A percentile compares a stretch with the other conserved stretches of the same genome.
phyloP scores from a whole-genome alignment of 441 rosid genomes.

The Erysimum cheiri region DNA sequence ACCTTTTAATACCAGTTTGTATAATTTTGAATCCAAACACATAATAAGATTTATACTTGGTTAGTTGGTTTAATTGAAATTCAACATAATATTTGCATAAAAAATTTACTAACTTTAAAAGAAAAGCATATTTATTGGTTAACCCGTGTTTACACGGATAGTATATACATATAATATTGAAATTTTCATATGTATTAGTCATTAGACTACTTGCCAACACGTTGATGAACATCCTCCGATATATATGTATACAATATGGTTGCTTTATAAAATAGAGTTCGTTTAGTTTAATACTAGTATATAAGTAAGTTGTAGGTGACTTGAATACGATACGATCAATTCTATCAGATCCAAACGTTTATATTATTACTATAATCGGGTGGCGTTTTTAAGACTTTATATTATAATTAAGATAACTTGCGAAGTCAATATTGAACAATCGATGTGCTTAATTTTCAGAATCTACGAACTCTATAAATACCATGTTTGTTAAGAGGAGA shows the following conservation, averaged over 20 bases:
- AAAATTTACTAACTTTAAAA: too few relatives aligned
- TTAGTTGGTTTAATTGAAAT: too few relatives aligned
- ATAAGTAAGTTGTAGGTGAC: background rate
- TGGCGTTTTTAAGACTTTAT: constrained; percentile 1
- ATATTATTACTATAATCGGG: background rate
- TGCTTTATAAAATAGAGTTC: background rate
- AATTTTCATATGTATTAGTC: too few relatives aligned
- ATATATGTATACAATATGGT: background rate
- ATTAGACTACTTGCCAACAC: constrained; percentile 13
- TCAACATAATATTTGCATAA: too few relatives aligned
- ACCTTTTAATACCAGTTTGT: too few relatives aligned
- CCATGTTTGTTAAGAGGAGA: background rate
- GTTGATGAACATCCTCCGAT: background rate
- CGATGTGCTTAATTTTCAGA: background rate
- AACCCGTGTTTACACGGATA: too few relatives aligned
- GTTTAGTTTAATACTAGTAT: background rate
- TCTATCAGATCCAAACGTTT: background rate
- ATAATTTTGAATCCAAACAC: too few relatives aligned
- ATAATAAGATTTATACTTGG: too few relatives aligned
- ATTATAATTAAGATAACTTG: background rate
- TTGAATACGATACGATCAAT: background rate
- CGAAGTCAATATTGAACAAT: constrained; percentile 19
- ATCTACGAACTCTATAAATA: constrained; percentile 30
- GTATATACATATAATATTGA: too few relatives aligned
- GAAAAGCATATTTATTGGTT: too few relatives aligned